Evolutionary conservation across 2,329 filamentous ascomycete genomes (phyloP), one percentile per base, ranked within the genome.

Genomic region (Plectosphaerella cucumerina): DNA sequence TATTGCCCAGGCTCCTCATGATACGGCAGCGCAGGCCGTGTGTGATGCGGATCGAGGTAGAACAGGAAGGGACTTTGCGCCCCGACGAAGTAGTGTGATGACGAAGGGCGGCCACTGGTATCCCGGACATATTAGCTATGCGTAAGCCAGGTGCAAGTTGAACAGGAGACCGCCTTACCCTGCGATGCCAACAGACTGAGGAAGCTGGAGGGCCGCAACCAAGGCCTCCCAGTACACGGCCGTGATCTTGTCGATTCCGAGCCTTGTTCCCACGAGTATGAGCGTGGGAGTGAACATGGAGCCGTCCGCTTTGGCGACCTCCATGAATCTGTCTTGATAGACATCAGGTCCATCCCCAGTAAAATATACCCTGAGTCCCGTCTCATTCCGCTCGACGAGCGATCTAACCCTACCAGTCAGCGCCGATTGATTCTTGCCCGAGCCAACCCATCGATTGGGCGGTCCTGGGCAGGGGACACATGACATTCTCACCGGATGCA

Each of bases 151-250:
- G 50, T 45, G 45, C 53, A 45, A 23, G 12, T 44, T 14, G 2
- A 21, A 20, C 14, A 20, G 15, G 44, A 18, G 44, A 21, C 5
- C 44, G 22, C 63, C 80, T 68, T 78, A 94, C 90, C 91, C 94
- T 62, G 94, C 94, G 57, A 99, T 96, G 11, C 94, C 94, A 47
- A 97, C 85, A n/a, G 90, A 95, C 65, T 97, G 94, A 8, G 86
- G 82, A 75, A 96, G 89, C 67, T 94, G 89, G 48, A 99, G 73
- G 18, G 89, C 82, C 18, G 87, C 81, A 61, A 92, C 90, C 33
- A 99, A 77, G n/a, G 92, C 90, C 65, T 96, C 89, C 85, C 93
- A 95, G 62, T 99, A 99, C 3, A 95, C 90, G 1, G 89, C 88
- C 1, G 91, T 99, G 59, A 97, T 87, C 63, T 94, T 90, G 59